Percentiles rank a stretch among this genome's conserved stretches.
These are phyloP conservation scores for Colletotrichum sp. DNA, from an alignment of 2,329 filamentous ascomycete species.

Conservation along the genomic window DNA sequence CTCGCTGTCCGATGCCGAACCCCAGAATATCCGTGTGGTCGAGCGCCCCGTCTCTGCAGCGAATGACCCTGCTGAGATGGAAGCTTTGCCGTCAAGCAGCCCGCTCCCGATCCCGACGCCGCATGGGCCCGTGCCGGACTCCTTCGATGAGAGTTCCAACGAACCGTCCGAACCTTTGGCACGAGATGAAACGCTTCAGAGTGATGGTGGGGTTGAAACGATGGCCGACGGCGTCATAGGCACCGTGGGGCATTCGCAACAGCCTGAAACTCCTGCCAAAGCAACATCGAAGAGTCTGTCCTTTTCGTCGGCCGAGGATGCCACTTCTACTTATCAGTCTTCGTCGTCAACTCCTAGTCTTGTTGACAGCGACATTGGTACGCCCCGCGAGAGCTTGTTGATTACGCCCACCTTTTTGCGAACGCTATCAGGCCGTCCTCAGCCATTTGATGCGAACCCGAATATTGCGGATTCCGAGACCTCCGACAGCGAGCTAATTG, in stretches of 20 bases:
- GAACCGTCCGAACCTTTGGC: conserved; percentile 18
- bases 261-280: conserved; percentile 19
- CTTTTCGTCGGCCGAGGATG: conserved; percentile 16
- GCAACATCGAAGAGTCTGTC: background rate
- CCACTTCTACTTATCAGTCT: conserved; percentile 13
- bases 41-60: conserved; percentile 16
- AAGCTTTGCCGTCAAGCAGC: conserved; percentile 8
- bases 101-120: conserved; percentile 8
- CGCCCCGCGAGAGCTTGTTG: conserved; percentile 24
- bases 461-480: conserved; percentile 12
- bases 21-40: conserved; percentile 23
- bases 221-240: background rate
- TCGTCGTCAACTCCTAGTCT: conserved; percentile 28
- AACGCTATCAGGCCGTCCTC: conserved; percentile 11
- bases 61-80: conserved; percentile 19
- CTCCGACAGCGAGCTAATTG: conserved; percentile 16
- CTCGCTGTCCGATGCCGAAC: conserved; percentile 39
- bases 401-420: conserved; percentile 24
- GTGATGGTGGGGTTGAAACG: conserved; percentile 6
- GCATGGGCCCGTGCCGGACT: background rate
- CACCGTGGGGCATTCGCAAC: conserved; percentile 6
- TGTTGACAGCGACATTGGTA: conserved; percentile 22
- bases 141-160: conserved; percentile 8
- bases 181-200: conserved; percentile 19
- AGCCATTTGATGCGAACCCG: conserved; percentile 13